Evolutionary conservation across 352 stramenopile species (phyloP), one percentile per base, ranked within the genome.

Genomic region (Blastocystis sp.): DNA sequence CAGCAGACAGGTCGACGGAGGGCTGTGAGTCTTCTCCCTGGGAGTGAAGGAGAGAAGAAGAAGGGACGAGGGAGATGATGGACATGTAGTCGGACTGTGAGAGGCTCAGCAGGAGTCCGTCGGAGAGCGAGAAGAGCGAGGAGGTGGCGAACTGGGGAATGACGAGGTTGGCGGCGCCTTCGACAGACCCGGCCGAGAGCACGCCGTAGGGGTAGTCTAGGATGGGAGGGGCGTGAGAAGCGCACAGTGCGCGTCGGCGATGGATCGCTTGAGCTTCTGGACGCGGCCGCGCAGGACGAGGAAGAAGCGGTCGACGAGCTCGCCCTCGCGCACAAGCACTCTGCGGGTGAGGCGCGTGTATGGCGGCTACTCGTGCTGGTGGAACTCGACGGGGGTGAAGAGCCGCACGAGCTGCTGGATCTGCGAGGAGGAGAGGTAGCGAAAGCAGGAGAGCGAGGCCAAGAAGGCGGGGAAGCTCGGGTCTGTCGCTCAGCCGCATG

Each of bases 11-110:
- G 0, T 66, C 38, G n/a, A 59, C 42, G 10, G 6, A 21, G 10
- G 45, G 21, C 4, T 70, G 9, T 4, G 57, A n/a, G 54, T 84
- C 74, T 19, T 69, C 57, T 60, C 74, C 74, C 74, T 76, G 21
- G 1, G 42, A 3, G 52, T 76, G 34, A 76, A 40, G 2, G 1
- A 76, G 4, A n/a, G 54, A 11, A 21, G 6, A 28, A 60, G 21
- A 76, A 28, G 2, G 14, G 21, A 76, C 66, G 2, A 84, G 48
- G 10, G 74, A 84, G 17, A 84, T 66, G 11, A 84, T 42, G 28
- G 74, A 84, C 74, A 84, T 84, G 60, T 84, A 84, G 57, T 68
- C 34, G 38, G 57, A 61, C 40, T 84, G 74, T 19, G 45, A 68
- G 10, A 84, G 52, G 34, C 74, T 62, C 7, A 69, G 45, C 21